Conservation (phyloP, 768 basidiomycete species). For the Kockovaella imperatae region DNA sequence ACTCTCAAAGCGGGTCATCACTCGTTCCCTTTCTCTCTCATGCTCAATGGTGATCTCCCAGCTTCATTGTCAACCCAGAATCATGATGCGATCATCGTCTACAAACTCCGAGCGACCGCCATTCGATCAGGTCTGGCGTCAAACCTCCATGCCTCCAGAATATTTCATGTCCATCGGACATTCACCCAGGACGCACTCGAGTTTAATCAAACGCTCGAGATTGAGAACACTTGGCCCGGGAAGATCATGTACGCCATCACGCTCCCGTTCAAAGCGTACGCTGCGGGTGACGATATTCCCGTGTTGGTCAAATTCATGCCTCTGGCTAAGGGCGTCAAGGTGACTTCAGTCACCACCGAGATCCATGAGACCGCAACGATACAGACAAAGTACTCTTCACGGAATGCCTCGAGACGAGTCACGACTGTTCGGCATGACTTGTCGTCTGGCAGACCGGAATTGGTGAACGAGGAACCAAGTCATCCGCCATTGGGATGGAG, state of each 20-base stretch:
- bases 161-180: constrained; percentile 63
- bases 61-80: constrained; percentile 58
- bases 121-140: constrained; percentile 64
- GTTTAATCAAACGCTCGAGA: constrained; percentile 88
- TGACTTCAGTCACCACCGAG: constrained; percentile 59
- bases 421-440: constrained; percentile 64
- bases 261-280: constrained; percentile 92
- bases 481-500: constrained; percentile 12
- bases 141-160: constrained; percentile 58
- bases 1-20: constrained; percentile 96
- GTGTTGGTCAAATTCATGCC: constrained; percentile 81
- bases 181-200: constrained; percentile 78
- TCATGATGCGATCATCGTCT: constrained; percentile 59
- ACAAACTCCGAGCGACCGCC: constrained; percentile 83
- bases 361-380: constrained; percentile 62
- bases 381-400: constrained; percentile 55
- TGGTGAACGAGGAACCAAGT: constrained; percentile 11
- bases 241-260: constrained; percentile 90
- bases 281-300: constrained; percentile 75
- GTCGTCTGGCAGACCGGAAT: constrained; percentile 48
- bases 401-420: constrained; percentile 59
- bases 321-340: constrained; percentile 69
- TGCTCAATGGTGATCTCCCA: constrained; percentile 75
- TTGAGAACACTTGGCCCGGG: constrained; percentile 89
- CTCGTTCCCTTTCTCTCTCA: constrained; percentile 82